phyloP scores from a whole-genome alignment of 1,139 yeast genomes.

The Kluyveromyces marxianus region DNA sequence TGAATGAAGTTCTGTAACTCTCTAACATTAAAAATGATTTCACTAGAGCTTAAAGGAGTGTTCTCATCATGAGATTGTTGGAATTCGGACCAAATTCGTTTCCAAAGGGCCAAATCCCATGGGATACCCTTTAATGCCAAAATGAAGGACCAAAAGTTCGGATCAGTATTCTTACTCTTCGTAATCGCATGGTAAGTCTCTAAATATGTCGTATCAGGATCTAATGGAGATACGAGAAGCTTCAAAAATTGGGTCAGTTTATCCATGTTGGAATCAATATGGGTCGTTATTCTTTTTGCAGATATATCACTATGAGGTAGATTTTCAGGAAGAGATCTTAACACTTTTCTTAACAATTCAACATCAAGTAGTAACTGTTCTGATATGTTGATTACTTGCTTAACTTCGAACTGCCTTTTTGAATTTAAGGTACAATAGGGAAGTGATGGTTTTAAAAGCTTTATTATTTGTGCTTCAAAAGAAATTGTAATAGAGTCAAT shows the following conservation, averaged over 20 bases:
- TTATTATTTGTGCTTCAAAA: conserved; percentile 51
- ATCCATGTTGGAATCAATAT: conserved; percentile 20
- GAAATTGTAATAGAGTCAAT: conserved; percentile 57
- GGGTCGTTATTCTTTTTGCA: conserved; percentile 22
- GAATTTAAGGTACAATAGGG: conserved; percentile 19
- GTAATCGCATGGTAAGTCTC: conserved; percentile 25
- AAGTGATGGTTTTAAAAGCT: conserved; percentile 31
- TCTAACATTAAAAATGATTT: conserved; percentile 16
- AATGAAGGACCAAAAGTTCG: conserved; percentile 26
- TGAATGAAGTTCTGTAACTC: conserved; percentile 20
- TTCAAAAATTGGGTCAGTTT: conserved; percentile 19
- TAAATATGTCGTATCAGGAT: conserved; percentile 23
- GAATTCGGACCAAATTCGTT: conserved; percentile 21
- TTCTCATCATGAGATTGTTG: conserved; percentile 11
- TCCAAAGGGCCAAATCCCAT: conserved; percentile 28
- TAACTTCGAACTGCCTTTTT: conserved; percentile 25
- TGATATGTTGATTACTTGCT: conserved; percentile 65
- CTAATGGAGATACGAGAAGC: conserved; percentile 24
- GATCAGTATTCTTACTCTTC: conserved; percentile 16
- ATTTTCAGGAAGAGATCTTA: conserved; percentile 28
- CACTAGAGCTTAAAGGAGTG: conserved; percentile 7
- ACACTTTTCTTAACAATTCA: conserved; percentile 50
- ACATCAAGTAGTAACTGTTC: conserved; percentile 78
- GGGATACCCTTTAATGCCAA: conserved; percentile 24
- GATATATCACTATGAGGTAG: conserved; percentile 13